Evolutionary conservation across 129 eudicot genomes (phyloP), one percentile per base, ranked within the genome.

Genomic region (Flaveria robusta): DNA sequence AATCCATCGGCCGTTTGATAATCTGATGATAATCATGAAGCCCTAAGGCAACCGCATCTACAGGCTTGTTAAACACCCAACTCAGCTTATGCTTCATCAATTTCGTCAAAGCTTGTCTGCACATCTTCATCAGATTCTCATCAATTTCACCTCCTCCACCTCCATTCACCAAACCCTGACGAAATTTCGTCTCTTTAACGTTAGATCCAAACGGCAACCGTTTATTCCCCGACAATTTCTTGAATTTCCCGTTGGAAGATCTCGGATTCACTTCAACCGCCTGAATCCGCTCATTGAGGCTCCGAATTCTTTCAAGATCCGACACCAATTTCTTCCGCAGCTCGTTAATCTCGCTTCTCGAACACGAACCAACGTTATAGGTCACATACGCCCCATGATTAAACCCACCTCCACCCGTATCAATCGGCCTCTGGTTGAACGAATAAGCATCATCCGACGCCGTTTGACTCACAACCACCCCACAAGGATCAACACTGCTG

Each of bases 1-100:
- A 87, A 93, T 93, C 98, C 98, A 93, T 93, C 11, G 98, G 98
- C 22, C 85, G 54, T 83, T 87, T 90, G 11, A 93, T 83, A 74
- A 93, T 88, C 29, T 68, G 80, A 74, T 90, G 96, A 31, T 90
- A 93, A 88, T 93, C 98, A 58, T 90, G 92, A 74, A 93, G 88
- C 68, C 96, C 92, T 71, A 93, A 47, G 14, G 87, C 93, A 24
- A 29, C 87, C 0, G 90, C 97, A 71, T 93, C 96, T 0, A 93
- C 96, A 5, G 98, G 98, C 7, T 47, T 70, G 20, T 87, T 90
- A 23, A 93, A 93, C 0, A 85, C 70, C 86, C 86, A 87, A 7
- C 93, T 80, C 19, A 37, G 15, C 72, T 87, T 90, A 71, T 85
- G 87, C 87, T 86, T 93, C 87, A 87, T 72, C 75, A 93, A 39